Evolutionary conservation across 1,284 basidiomycete species (phyloP).

Genomic region (Irpex lacteus): DNA sequence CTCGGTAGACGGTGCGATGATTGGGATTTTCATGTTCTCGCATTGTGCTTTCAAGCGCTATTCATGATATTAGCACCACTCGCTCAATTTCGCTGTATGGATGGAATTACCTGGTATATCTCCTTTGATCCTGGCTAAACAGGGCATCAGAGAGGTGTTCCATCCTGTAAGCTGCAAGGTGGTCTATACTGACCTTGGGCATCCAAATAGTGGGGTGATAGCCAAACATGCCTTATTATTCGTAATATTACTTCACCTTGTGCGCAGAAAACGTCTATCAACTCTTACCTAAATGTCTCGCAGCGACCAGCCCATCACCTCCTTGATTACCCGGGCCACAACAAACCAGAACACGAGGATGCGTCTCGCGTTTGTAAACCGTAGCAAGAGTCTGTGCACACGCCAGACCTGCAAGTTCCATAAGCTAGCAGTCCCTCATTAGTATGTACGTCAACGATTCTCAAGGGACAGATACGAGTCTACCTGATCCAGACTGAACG

Average conservation of each 20-base stretch:
- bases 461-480: constrained; percentile 8
- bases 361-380: constrained; percentile 66
- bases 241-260: not conserved
- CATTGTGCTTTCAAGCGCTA: constrained; percentile 85
- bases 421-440: constrained; percentile 58
- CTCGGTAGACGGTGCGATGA: constrained; percentile 54
- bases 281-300: constrained; percentile 80
- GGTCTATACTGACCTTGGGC: constrained; percentile 68
- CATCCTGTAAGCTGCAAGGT: not conserved
- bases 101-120: constrained; percentile 65
- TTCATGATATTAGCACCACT: not conserved
- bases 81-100: not conserved
- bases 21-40: constrained; percentile 79
- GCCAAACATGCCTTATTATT: constrained; percentile 74
- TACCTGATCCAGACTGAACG: constrained; percentile 91
- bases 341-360: constrained; percentile 82
- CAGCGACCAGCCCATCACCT: constrained; percentile 96
- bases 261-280: not conserved
- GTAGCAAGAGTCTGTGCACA: constrained; percentile 88
- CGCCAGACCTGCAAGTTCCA: constrained; percentile 97
- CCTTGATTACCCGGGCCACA: constrained; percentile 98
- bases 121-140: constrained; percentile 84
- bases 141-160: not conserved
- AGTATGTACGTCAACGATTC: not conserved
- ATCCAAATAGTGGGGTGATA: constrained; percentile 86